Evolutionary conservation across 805 yeast species (phyloP).

Genomic region (Ogataea pini): DNA sequence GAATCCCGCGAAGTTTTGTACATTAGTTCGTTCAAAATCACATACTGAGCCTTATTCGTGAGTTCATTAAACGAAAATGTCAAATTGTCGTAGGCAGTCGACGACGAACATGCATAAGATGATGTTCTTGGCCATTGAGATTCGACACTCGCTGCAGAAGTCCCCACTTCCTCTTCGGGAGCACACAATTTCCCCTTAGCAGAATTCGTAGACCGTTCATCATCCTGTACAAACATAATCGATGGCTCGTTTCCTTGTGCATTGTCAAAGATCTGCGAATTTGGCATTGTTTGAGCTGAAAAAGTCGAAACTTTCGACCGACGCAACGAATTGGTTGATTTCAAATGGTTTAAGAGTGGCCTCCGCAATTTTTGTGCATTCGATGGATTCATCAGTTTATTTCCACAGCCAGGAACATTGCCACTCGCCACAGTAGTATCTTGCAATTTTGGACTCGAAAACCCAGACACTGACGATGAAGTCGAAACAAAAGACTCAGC

Average conservation of each 20-base stretch:
- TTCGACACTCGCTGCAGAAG: neutral
- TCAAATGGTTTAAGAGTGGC: slow-evolving; percentile 25
- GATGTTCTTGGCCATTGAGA: neutral
- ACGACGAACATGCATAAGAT: slow-evolving; percentile 1
- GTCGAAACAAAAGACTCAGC: slow-evolving; percentile 27
- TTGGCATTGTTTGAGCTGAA: slow-evolving; percentile 71
- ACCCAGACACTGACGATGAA: slow-evolving; percentile 18
- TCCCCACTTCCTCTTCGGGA: neutral
- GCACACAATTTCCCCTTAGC: neutral
- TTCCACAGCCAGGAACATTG: neutral
- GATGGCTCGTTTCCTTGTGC: slow-evolving; percentile 71
- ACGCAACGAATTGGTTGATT: slow-evolving; percentile 24
- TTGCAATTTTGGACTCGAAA: slow-evolving; percentile 1
- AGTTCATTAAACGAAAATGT: slow-evolving; percentile 68
- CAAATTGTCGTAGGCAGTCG: slow-evolving; percentile 25
- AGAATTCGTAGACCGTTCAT: slow-evolving; percentile 19
- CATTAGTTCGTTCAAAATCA: slow-evolving; percentile 88
- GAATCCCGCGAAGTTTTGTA: slow-evolving; percentile 56
- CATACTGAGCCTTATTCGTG: slow-evolving; percentile 90
- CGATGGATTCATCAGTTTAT: slow-evolving; percentile 11
- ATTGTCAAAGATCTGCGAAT: slow-evolving; percentile 64
- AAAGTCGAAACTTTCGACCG: slow-evolving; percentile 32
- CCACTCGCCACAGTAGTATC: neutral
- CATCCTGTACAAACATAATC: slow-evolving; percentile 57
- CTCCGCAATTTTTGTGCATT: slow-evolving; percentile 22